Evolutionary conservation across 306 rosid species (phyloP).

Genomic region (Hippophae rhamnoides): DNA sequence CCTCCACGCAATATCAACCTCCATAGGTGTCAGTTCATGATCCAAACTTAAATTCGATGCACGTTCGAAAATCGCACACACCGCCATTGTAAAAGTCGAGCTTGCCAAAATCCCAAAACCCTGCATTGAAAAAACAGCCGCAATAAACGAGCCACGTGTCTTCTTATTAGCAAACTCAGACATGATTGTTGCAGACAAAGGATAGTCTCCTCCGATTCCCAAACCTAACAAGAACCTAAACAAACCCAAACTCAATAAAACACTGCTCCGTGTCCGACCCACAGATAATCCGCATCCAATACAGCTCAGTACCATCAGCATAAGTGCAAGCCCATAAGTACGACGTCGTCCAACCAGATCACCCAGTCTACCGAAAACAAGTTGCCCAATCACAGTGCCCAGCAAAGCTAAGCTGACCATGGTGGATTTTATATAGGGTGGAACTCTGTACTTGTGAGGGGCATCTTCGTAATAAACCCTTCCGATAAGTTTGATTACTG

Average conservation of each 20-base stretch:
- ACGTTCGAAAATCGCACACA: conserved; percentile 35
- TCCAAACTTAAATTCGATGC: neutral
- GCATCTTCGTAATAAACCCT: conserved; percentile 27
- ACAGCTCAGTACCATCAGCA: conserved; percentile 48
- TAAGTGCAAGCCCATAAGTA: conserved; percentile 46
- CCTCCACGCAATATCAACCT: conserved; percentile 67
- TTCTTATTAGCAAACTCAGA: conserved; percentile 74
- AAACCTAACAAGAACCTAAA: conserved; percentile 59
- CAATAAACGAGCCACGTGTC: conserved; percentile 76
- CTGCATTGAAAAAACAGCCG: conserved; percentile 80
- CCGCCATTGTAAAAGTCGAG: conserved; percentile 44
- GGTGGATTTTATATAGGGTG: conserved; percentile 16
- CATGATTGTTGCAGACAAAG: conserved; percentile 74
- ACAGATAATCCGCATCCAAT: conserved; percentile 61
- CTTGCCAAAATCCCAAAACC: conserved; percentile 66
- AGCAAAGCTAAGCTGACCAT: conserved; percentile 33
- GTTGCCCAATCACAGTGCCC: conserved; percentile 55
- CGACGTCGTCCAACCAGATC: conserved; percentile 52
- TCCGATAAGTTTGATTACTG: conserved; percentile 39
- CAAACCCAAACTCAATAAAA: conserved; percentile 42
- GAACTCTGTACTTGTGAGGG: neutral
- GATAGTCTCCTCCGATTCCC: conserved; percentile 83
- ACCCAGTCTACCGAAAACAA: conserved; percentile 52
- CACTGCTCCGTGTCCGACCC: conserved; percentile 33
- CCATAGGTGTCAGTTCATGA: conserved; percentile 20